A percentile compares a stretch with the other conserved stretches of the same genome.
Conservation (phyloP, 2,329 filamentous ascomycete species). For the Drechslerella stenobrocha region DNA sequence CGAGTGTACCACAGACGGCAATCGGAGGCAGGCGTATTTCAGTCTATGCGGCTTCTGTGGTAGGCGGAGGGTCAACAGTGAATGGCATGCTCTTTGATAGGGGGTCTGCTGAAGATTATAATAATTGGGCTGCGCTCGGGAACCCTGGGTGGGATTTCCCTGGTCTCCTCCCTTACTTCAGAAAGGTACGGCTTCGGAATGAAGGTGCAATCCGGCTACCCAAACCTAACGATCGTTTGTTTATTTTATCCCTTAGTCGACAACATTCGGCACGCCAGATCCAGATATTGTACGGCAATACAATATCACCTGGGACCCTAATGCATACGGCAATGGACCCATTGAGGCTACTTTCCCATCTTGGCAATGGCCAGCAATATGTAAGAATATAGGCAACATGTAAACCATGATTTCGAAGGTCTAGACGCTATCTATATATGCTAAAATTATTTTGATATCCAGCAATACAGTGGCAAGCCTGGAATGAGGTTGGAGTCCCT, state of each 20-base stretch:
- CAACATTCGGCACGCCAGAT: slow-evolving; percentile 54
- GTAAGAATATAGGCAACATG: too few relatives aligned
- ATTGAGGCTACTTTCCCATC: slow-evolving; percentile 55
- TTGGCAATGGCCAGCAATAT: slow-evolving; percentile 51
- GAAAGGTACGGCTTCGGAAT: slow-evolving; percentile 53
- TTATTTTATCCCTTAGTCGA: slow-evolving; percentile 52
- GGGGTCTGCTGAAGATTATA: slow-evolving; percentile 57
- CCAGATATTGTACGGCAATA: slow-evolving; percentile 52
- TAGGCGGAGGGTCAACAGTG: slow-evolving; percentile 57
- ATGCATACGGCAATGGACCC: slow-evolving; percentile 54
- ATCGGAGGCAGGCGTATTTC: slow-evolving; percentile 55
- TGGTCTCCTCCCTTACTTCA: slow-evolving; percentile 54
- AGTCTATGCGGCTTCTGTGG: slow-evolving; percentile 55
- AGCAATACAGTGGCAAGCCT: slow-evolving; percentile 42
- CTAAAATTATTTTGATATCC: too few relatives aligned
- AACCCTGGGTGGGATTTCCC: slow-evolving; percentile 59
- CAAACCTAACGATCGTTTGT: too few relatives aligned
- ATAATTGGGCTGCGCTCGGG: slow-evolving; percentile 58
- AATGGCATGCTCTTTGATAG: slow-evolving; percentile 60
- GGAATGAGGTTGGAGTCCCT: slow-evolving; percentile 37
- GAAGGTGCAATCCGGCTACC: neutral
- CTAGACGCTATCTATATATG: too few relatives aligned
- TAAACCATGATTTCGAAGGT: too few relatives aligned
- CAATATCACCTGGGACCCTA: slow-evolving; percentile 55
- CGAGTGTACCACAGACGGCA: slow-evolving; percentile 56